phyloP scores from a whole-genome alignment of 2,329 filamentous ascomycete species.

The Stromatinia cepivora region DNA sequence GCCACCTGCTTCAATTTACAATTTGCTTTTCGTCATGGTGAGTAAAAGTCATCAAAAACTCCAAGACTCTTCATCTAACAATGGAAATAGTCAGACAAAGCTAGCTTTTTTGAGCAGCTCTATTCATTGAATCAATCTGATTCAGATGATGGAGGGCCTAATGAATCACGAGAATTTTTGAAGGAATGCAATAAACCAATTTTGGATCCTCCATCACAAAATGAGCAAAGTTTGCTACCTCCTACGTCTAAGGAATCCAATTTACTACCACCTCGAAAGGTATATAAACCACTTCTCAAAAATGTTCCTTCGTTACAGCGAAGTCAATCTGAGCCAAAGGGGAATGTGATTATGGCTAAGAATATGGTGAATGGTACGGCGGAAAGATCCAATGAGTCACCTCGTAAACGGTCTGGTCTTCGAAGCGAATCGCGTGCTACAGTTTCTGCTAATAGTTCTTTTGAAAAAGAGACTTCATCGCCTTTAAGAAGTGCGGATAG shows the following conservation, averaged over 20 bases:
- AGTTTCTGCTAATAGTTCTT: constrained; percentile 20
- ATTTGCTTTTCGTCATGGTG: constrained; percentile 12
- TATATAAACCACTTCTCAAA: constrained; percentile 20
- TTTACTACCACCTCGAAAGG: neutral
- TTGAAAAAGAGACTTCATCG: constrained; percentile 23
- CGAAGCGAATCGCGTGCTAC: constrained; percentile 30
- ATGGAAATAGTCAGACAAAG: constrained; percentile 20
- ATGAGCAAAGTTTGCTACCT: constrained; percentile 35
- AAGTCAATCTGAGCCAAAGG: constrained; percentile 32
- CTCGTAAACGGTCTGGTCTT: constrained; percentile 29
- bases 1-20: neutral
- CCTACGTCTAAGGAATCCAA: constrained; percentile 38
- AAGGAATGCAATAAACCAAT: constrained; percentile 20
- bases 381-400: constrained; percentile 23
- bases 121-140: constrained; percentile 37
- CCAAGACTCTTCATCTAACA: constrained; percentile 6
- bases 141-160: constrained; percentile 33
- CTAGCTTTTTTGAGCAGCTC: constrained; percentile 28
- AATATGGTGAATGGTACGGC: constrained; percentile 21
- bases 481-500: constrained; percentile 8
- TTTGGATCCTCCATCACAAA: constrained; percentile 41
- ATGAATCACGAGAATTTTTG: constrained; percentile 28
- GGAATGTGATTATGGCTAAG: constrained; percentile 16
- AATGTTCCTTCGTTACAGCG: constrained; percentile 32
- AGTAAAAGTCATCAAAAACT: neutral